Conservation (phyloP, 345 rosid genomes). For the Pistacia atlantica region DNA sequence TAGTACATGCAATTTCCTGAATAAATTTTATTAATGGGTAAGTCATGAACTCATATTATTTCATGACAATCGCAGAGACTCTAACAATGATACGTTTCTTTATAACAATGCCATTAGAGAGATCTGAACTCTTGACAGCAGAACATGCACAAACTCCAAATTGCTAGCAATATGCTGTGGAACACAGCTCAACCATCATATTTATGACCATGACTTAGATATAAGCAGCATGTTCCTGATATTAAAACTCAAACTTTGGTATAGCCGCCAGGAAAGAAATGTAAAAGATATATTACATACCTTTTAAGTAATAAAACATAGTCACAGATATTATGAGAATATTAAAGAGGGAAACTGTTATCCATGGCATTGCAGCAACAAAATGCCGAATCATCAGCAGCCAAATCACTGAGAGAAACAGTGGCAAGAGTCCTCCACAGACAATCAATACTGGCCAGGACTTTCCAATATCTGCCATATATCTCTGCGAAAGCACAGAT, state of each 20-base stretch:
- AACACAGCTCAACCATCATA: neutral
- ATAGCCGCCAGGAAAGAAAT: neutral
- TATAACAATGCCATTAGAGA: neutral
- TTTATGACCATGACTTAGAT: neutral
- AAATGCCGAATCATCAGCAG: constrained; percentile 87
- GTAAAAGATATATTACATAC: constrained; percentile 31
- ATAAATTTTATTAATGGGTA: neutral
- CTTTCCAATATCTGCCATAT: constrained; percentile 92
- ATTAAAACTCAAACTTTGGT: neutral
- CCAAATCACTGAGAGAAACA: constrained; percentile 89
- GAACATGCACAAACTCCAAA: constrained; percentile 7
- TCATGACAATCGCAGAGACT: neutral
- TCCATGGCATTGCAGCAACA: constrained; percentile 98
- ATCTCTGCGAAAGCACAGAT: constrained; percentile 60
- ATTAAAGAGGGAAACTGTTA: constrained; percentile 83
- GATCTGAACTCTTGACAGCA: neutral
- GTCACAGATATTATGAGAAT: constrained; percentile 81
- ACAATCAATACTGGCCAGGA: constrained; percentile 95
- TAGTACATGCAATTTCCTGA: neutral
- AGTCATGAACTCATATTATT: neutral
- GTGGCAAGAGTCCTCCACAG: constrained; percentile 92
- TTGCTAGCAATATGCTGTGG: neutral
- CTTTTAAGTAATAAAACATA: constrained; percentile 85
- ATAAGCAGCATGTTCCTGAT: neutral
- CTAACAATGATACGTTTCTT: neutral